Percentiles rank a stretch among this genome's conserved stretches.
phyloP scores from a whole-genome alignment of 2,329 filamentous ascomycete genomes.

The Neurospora crassa region DNA sequence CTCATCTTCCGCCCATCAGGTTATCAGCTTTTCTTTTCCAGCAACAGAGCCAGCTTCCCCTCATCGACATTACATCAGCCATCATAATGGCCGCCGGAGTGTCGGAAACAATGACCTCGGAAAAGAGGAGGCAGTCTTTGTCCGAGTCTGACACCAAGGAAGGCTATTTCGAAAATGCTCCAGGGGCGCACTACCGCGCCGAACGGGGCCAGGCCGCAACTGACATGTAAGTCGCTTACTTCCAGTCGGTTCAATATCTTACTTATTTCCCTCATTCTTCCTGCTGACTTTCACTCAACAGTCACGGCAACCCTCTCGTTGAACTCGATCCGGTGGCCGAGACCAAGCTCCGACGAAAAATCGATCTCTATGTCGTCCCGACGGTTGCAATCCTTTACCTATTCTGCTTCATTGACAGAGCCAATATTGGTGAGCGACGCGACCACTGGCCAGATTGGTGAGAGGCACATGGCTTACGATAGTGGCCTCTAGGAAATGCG shows the following conservation, averaged over 20 bases:
- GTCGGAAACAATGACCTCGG: not conserved
- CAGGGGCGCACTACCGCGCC: constrained; percentile 16
- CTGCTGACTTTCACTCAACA: constrained; percentile 15
- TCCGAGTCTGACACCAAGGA: constrained; percentile 5
- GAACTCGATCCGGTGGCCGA: constrained; percentile 49
- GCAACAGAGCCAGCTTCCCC: not conserved
- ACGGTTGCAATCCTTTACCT: constrained; percentile 55
- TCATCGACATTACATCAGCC: not conserved
- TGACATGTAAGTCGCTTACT: constrained; percentile 28
- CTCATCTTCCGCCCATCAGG: not conserved
- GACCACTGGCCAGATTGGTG: not conserved
- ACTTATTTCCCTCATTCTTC: not conserved
- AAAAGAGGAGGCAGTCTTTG: constrained; percentile 9
- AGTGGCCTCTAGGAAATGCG: constrained; percentile 39
- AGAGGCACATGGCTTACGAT: not conserved
- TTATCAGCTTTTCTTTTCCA: not conserved
- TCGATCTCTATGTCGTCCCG: constrained; percentile 53
- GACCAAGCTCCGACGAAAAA: constrained; percentile 45
- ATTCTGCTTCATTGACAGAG: constrained; percentile 61
- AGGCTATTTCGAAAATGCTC: constrained; percentile 13
- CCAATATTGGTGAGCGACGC: constrained; percentile 51
- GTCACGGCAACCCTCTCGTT: constrained; percentile 39
- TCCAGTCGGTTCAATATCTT: not conserved
- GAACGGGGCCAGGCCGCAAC: constrained; percentile 36
- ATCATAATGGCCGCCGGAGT: constrained; percentile 8